Percentiles rank a stretch among this genome's conserved stretches.
These are phyloP conservation scores for Craterostigma plantagineum DNA, from an alignment of 257 asterid species.

Conservation along the genomic window DNA sequence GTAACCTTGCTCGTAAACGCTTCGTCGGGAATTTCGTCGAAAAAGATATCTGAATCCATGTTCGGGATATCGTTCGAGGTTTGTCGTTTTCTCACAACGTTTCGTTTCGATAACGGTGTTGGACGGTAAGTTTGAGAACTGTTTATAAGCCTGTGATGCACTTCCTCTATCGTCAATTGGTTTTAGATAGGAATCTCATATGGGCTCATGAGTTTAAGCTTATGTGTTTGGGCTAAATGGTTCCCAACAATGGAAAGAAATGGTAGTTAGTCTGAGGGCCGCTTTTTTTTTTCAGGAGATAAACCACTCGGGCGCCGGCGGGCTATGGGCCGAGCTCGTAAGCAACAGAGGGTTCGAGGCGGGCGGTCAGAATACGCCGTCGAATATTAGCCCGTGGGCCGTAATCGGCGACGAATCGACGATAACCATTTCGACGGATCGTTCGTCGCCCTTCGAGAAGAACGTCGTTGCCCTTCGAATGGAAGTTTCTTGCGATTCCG, in stretches of 20 bases:
- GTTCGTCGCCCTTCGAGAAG: slow-evolving; percentile 69
- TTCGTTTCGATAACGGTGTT: no score
- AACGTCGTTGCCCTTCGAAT: slow-evolving; percentile 63
- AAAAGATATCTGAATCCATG: slow-evolving; percentile 38
- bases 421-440: slow-evolving; percentile 51
- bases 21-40: slow-evolving; percentile 24
- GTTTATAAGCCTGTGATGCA: no score
- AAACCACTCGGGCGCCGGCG: slow-evolving; percentile 95
- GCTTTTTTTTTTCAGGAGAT: slow-evolving; percentile 38
- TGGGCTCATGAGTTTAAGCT: no score
- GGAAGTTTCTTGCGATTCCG: slow-evolving; percentile 44
- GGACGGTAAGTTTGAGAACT: no score
- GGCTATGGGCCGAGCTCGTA: slow-evolving; percentile 92
- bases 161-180: no score
- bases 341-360: slow-evolving; percentile 95
- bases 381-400: slow-evolving; percentile 77
- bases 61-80: slow-evolving; percentile 81
- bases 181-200: no score
- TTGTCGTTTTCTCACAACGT: slow-evolving; percentile 19
- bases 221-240: no score
- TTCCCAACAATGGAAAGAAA: no score
- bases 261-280: no score
- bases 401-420: slow-evolving; percentile 47
- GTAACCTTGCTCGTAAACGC: slow-evolving; percentile 37
- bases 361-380: slow-evolving; percentile 72